Evolutionary conservation across 306 rosid genomes (phyloP).

Genomic region (Pueraria montana): DNA sequence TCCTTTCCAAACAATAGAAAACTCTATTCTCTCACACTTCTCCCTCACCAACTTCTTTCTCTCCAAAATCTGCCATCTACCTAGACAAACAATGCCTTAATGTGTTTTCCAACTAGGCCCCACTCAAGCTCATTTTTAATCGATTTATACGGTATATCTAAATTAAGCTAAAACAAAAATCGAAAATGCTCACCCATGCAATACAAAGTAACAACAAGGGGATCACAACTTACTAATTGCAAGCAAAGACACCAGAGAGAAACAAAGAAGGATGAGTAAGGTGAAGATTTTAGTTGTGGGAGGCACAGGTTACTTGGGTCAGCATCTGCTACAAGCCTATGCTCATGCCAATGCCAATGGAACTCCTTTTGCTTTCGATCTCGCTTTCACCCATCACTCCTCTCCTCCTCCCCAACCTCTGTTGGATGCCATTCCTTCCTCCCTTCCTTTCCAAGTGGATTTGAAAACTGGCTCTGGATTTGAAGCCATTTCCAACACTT

Average conservation of each 20-base stretch:
- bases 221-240: not conserved
- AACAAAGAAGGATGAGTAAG: slow-evolving; percentile 46
- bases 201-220: no score
- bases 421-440: slow-evolving; percentile 60
- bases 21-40: no score
- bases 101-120: no score
- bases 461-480: slow-evolving; percentile 81
- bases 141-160: no score
- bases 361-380: slow-evolving; percentile 49
- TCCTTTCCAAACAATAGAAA: no score
- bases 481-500: slow-evolving; percentile 64
- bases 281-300: slow-evolving; percentile 83
- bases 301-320: slow-evolving; percentile 96
- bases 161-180: no score
- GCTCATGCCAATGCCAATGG: slow-evolving; percentile 44
- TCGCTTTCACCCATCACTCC: slow-evolving; percentile 80
- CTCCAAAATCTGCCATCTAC: no score
- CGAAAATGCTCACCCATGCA: no score
- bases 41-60: no score
- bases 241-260: not conserved
- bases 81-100: no score
- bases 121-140: no score
- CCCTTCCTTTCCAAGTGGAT: slow-evolving; percentile 74
- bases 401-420: slow-evolving; percentile 65
- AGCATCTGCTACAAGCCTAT: slow-evolving; percentile 77